phyloP scores from a whole-genome alignment of 1,284 basidiomycete species.

The Sparassis latifolia region DNA sequence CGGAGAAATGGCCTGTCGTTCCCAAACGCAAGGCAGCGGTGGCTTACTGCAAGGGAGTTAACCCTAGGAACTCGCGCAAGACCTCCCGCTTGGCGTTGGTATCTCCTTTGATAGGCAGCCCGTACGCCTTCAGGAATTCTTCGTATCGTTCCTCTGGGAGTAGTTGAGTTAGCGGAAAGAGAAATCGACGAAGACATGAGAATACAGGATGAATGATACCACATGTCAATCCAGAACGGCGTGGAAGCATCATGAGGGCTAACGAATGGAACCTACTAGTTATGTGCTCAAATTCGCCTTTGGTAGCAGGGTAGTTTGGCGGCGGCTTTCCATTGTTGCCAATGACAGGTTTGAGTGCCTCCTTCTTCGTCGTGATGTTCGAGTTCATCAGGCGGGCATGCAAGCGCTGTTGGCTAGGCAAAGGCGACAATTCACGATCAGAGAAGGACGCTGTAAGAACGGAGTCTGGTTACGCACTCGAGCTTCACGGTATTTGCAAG shows the following conservation, averaged over 20 bases:
- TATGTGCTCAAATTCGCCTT: slow-evolving; percentile 36
- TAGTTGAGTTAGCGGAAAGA: neutral
- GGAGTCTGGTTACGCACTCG: slow-evolving; percentile 23
- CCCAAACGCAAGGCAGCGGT: too few species aligned
- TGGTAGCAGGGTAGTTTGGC: slow-evolving; percentile 30
- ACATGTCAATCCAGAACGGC: neutral
- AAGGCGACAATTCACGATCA: neutral
- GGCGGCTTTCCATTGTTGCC: slow-evolving; percentile 30
- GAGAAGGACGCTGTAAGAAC: neutral
- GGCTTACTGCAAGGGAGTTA: slow-evolving; percentile 12
- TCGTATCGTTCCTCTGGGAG: slow-evolving; percentile 34
- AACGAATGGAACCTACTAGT: slow-evolving; percentile 25
- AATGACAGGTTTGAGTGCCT: slow-evolving; percentile 23
- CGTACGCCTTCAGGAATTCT: slow-evolving; percentile 28
- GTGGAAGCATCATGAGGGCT: neutral
- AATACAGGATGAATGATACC: neutral
- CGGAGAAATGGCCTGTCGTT: too few species aligned
- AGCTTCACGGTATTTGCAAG: slow-evolving; percentile 26
- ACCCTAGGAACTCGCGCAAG: slow-evolving; percentile 30
- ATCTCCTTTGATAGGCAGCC: slow-evolving; percentile 28
- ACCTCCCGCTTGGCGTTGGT: slow-evolving; percentile 31
- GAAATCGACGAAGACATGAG: neutral
- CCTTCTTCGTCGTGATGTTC: slow-evolving; percentile 25
- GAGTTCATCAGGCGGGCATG: slow-evolving; percentile 31
- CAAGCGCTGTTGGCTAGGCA: slow-evolving; percentile 29